Evolutionary conservation across 1,139 yeast species (phyloP), one percentile per base, ranked within the genome.

Genomic region (Suhomyces coccinellae): DNA sequence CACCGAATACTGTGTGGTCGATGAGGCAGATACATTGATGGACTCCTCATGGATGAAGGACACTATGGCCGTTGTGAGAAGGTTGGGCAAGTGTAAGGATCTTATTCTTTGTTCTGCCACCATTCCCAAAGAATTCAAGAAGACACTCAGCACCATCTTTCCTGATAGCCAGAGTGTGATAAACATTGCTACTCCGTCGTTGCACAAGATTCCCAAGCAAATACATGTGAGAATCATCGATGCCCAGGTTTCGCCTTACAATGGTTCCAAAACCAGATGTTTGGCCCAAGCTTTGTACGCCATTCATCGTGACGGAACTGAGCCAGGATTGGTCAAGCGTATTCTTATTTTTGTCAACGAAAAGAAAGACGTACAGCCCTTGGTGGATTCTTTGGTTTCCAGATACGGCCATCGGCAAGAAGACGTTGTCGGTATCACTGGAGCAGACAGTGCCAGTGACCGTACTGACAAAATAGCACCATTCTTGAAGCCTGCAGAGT

Each of bases 21-120:
- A 93, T 62, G 99, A 93, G 63, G 98, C 99, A 0, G 99, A 93
- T 63, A 87, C 97, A 0, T 69, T 93, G 44, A 77, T 93, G 82
- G 97, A 91, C 58, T 79, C 81, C 44, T 85, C 96, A 0, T 91
- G 93, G 79, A 67, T 83, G 13, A 78, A 78, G 31, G 84, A 83
- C 47, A 88, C 97, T 1, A 77, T 81, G 52, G 64, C 72, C 6
- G 77, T 81, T 0, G 65, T 90, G 29, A 72, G 71, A 37, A 64
- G 69, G 42, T 75, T 87, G 62, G 71, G 77, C 3, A 76, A 79
- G 47, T 68, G 86, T 33, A 71, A 72, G 41, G 87, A 87, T 52
- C 66, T 89, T 30, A 74, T 90, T 1, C 80, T 93, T 53, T 88
- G 95, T 50, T 85, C 96, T 1, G 98, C 98, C 0, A 93, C 99